Conservation (phyloP, 176 grass and related monocot species). For the Tillandsia fasciculata region DNA sequence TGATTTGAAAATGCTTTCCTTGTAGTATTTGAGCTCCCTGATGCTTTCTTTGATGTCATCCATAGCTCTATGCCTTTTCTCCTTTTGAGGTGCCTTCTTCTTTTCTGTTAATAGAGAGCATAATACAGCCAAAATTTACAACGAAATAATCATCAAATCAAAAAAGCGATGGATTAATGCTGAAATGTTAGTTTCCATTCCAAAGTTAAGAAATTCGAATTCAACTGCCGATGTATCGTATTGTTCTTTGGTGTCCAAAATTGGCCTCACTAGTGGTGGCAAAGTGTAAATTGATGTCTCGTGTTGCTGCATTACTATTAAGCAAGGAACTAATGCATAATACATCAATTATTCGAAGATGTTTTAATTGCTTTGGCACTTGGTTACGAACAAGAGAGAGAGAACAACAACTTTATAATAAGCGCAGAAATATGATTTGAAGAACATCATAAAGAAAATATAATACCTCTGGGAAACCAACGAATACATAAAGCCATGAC, state of each 20-base stretch:
- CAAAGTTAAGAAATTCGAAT: not conserved
- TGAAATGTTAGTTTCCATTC: not conserved
- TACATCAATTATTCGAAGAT: too few relatives aligned
- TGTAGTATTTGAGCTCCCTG: constrained; percentile 63
- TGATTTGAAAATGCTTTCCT: constrained; percentile 73
- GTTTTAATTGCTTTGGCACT: not conserved
- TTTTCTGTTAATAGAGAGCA: constrained; percentile 34
- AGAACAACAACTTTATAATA: not conserved
- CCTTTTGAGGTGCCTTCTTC: constrained; percentile 53
- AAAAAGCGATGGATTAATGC: not conserved
- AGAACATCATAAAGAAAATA: constrained; percentile 1
- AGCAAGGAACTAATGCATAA: too few relatives aligned
- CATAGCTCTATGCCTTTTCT: constrained; percentile 76
- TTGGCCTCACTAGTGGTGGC: not conserved
- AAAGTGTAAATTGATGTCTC: too few relatives aligned
- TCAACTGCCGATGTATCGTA: too few relatives aligned
- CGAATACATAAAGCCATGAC: constrained; percentile 78
- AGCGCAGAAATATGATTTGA: not conserved
- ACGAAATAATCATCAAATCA: not conserved
- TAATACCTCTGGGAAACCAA: constrained; percentile 80
- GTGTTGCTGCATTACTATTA: too few relatives aligned
- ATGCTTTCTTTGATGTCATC: constrained; percentile 92
- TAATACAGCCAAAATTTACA: not conserved
- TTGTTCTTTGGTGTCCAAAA: not conserved
- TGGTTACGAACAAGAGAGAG: constrained; percentile 1